These are phyloP conservation scores for Fraxinus platypoda DNA, from an alignment of 305 asterid genomes.

Conservation along the genomic window DNA sequence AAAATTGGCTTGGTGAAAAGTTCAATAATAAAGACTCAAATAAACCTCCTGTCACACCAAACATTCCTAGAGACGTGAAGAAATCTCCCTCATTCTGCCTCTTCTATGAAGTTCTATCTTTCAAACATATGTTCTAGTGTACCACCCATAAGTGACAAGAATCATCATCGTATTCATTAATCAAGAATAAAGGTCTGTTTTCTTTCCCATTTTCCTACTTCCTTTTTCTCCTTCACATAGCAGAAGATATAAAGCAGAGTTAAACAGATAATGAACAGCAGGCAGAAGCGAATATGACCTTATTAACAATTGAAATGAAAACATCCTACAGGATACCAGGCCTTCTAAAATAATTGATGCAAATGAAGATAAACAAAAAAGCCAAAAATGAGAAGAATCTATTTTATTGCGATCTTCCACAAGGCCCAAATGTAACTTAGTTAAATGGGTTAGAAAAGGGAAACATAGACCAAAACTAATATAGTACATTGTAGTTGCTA, in stretches of 20 bases:
- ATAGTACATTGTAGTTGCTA: not conserved
- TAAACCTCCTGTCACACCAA: not conserved
- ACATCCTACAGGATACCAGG: not conserved
- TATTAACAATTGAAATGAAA: not conserved
- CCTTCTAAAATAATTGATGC: not conserved
- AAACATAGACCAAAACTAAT: not conserved
- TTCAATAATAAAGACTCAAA: not conserved
- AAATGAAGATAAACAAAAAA: not conserved
- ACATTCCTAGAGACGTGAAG: not conserved
- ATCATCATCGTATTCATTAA: not conserved
- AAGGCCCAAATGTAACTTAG: not conserved
- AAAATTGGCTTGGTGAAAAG: not conserved
- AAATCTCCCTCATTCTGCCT: not conserved
- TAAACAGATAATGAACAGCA: not conserved
- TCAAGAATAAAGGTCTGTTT: not conserved
- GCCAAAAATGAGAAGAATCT: not conserved
- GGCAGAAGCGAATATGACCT: not conserved
- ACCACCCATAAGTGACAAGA: not conserved
- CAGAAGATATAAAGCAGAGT: not conserved
- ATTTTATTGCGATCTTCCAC: not conserved
- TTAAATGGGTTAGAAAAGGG: not conserved
- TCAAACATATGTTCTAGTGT: not conserved
- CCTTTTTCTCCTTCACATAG: not conserved
- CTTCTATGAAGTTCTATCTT: not conserved
- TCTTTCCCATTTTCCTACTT: not conserved